Evolutionary conservation across 371 early-diverging fungal genomes (phyloP), one percentile per base, ranked within the genome.

Genomic region (Nosema muscidifuracis): DNA sequence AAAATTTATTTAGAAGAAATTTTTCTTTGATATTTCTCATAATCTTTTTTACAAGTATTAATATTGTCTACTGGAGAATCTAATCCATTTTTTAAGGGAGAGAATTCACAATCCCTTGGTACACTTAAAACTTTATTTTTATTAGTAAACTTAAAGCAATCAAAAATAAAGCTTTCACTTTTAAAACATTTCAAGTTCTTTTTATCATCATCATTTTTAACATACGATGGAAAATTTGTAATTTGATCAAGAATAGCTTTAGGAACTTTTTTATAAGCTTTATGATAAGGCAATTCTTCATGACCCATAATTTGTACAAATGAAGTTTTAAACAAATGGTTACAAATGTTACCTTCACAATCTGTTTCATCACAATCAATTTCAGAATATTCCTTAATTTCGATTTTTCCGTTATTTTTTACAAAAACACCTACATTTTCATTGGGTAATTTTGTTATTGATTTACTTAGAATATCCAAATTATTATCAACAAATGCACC

Each of bases 111-210:
- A 18, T 64, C 34, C 42, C 77, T 74, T 18, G 77, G 74, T 24
- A 80, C 80, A 43, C 28, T 64, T 34, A 83, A 73, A 4, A 81
- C 71, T 0, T 61, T 75, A 65, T 74, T 74, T 20, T 57, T 71
- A 3, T 67, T 26, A 3, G 81, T 58, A 38, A 71, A 75, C 38
- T 69, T 62, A 62, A 83, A 81, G 22, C 70, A 70, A 67, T 83
- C 83, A 75, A 83, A 83, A 28, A 83, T 81, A 67, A 83, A 83
- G 18, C 56, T 69, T 58, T 83, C 83, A 40, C 67, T 61, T 64
- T 83, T 83, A 28, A 69, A 75, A 16, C 75, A 80, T 38, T 81
- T 81, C 20, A 75, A 71, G 16, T 40, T 51, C 1, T 16, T 31
- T 38, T 78, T 78, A 12, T 64, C 38, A 47, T 47, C 20, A 15